Percentiles rank a stretch among this genome's conserved stretches.
phyloP scores from a whole-genome alignment of 495 filamentous ascomycete genomes.

The Neurospora discreta region DNA sequence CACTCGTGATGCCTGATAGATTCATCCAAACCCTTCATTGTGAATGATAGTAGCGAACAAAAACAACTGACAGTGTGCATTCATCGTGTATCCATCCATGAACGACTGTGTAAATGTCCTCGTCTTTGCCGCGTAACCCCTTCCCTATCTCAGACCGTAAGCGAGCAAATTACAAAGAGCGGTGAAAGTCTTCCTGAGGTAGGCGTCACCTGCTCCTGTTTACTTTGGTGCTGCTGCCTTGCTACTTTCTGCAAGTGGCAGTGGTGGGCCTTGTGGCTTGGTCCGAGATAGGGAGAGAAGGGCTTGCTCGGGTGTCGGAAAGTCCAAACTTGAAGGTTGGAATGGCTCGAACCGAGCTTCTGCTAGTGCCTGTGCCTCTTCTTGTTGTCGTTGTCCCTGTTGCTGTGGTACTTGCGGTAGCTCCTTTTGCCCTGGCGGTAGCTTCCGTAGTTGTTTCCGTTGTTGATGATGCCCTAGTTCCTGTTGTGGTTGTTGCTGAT shows the following conservation, averaged over 20 bases:
- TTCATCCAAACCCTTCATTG: not conserved
- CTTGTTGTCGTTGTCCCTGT: not conserved
- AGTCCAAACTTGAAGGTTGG: not conserved
- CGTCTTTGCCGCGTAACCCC: not conserved
- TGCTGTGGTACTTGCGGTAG: not conserved
- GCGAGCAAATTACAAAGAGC: not conserved
- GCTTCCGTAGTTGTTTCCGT: not conserved
- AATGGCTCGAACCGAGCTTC: not conserved
- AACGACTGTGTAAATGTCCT: not conserved
- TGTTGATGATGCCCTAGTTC: not conserved
- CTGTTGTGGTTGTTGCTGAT: not conserved
- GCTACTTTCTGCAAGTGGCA: not conserved
- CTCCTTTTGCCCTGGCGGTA: not conserved
- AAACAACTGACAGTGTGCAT: not conserved
- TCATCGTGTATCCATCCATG: not conserved
- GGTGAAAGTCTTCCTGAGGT: not conserved
- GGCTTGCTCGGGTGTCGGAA: not conserved
- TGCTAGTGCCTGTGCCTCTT: not conserved
- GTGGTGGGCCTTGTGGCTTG: not conserved
- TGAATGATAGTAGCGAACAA: not conserved
- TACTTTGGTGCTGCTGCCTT: not conserved
- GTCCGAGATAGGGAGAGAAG: not conserved
- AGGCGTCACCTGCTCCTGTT: not conserved
- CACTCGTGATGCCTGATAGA: not conserved
- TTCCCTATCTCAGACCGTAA: not conserved